Conservation (phyloP, 129 eudicot species). For the Rutidosis leptorrhynchoides region DNA sequence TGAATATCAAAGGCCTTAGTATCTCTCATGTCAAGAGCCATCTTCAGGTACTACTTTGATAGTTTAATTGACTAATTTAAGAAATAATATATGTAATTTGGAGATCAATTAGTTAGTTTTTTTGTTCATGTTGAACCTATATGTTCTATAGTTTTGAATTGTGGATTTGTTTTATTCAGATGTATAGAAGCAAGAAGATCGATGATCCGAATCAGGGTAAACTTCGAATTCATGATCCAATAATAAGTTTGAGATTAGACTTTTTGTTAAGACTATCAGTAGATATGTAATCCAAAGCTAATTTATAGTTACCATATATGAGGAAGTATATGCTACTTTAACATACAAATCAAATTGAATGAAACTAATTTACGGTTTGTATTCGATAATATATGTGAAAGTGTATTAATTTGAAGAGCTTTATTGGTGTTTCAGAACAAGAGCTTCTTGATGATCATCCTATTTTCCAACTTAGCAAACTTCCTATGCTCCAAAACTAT, state of each 20-base stretch:
- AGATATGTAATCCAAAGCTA: background rate
- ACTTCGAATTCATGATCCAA: background rate
- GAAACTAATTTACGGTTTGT: conserved; percentile 6
- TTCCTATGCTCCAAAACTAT: conserved; percentile 74
- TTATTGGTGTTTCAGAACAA: conserved; percentile 37
- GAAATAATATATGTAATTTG: background rate
- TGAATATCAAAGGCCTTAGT: conserved; percentile 86
- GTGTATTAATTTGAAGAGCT: background rate
- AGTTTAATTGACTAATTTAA: background rate
- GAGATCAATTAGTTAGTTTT: background rate
- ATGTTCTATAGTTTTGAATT: background rate
- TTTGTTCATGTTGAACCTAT: background rate
- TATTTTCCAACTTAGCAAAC: conserved; percentile 70
- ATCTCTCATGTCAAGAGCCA: conserved; percentile 97
- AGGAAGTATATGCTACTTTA: background rate
- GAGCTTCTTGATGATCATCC: conserved; percentile 65
- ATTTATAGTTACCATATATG: background rate
- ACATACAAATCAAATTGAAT: background rate
- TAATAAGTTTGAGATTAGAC: conserved; percentile 18
- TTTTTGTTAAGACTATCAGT: background rate
- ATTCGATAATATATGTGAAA: background rate
- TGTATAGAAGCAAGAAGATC: conserved; percentile 87
- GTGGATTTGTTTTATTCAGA: conserved; percentile 40
- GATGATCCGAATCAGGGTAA: conserved; percentile 77
- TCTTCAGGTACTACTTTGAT: conserved; percentile 60